Percentiles rank a stretch among this genome's conserved stretches.
These are phyloP conservation scores for Bjerkandera adusta DNA, from an alignment of 1,284 basidiomycete genomes.

Conservation along the genomic window DNA sequence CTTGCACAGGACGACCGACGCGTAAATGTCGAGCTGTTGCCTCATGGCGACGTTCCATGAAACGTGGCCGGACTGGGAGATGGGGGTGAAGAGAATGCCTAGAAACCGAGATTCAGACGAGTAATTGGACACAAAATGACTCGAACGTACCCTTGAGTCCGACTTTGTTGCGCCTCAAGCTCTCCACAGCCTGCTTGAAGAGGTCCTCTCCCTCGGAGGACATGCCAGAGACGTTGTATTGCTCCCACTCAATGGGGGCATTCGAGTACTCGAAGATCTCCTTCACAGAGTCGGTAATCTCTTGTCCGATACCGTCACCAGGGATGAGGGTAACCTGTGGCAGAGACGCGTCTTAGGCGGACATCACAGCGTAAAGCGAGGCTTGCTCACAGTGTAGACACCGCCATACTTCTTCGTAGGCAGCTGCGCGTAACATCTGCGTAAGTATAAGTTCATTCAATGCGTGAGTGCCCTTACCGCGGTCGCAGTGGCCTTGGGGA, in stretches of 20 bases:
- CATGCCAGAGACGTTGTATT: constrained; percentile 97
- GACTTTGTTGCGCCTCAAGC: constrained; percentile 94
- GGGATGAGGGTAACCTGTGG: constrained; percentile 88
- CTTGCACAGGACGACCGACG: constrained; percentile 98
- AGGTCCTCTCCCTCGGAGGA: constrained; percentile 92
- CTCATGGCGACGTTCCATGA: constrained; percentile 99
- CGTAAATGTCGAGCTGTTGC: constrained; percentile 99
- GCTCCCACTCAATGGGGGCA: constrained; percentile 99
- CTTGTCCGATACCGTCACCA: constrained; percentile 95
- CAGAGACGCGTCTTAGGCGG: constrained; percentile 19
- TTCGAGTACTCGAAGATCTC: constrained; percentile 98
- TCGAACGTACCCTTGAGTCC: constrained; percentile 89
- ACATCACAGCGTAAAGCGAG: constrained; percentile 26
- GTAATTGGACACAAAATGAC: background rate
- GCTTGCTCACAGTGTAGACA: constrained; percentile 72
- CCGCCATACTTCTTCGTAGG: constrained; percentile 92
- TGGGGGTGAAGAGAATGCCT: constrained; percentile 99
- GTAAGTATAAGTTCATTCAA: constrained; percentile 16
- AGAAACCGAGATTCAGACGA: constrained; percentile 9
- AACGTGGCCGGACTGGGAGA: constrained; percentile 94
- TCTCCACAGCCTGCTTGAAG: constrained; percentile 98
- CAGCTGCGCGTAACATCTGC: constrained; percentile 46
- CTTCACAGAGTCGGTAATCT: constrained; percentile 98
- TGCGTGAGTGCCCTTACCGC: constrained; percentile 28
- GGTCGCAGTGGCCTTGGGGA: constrained; percentile 59